Base-by-base conservation (phyloP, 164 flowering plant species). In the Paratinospora sagittata region DNA sequence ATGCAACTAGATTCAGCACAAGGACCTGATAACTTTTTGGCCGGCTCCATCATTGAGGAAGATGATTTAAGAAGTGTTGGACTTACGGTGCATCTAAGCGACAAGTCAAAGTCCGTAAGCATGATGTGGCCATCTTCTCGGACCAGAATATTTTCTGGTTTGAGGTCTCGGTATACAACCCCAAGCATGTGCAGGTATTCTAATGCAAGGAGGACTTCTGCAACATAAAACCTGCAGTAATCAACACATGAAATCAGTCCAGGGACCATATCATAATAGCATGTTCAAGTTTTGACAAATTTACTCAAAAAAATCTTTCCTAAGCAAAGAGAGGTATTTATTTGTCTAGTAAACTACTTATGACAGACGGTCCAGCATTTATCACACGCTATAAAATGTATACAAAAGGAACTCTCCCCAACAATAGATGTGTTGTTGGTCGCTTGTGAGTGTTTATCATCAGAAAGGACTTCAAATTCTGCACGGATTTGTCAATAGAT, bases 151-250 rank as follows among this genome's bases (percentile, higher is more conserved):
- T 92, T 92, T 83, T 92, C 98, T 8, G 98, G 98, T 75, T 89
- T 93, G 39, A 93, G 77, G 78, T 93, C 98, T 66, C 98, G 83
- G 75, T 93, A 91, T 34, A 93, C 89, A 41, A 93, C 90, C 66
- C 98, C 98, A 52, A 90, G 91, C 98, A 93, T 90, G 82, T 93
- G 98, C 63, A 93, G 80, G 82, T 93, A 93, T 77, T 93, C 98
- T 70, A 93, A 73, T 0, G 97, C 96, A 67, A 93, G 88, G 43
- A 93, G 91, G 69, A 93, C 89, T 77, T 93, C 97, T 27, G 98
- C 95, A 70, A 81, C 90, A 75, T 93, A 93, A 75, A 93, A 93
- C 82, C 98, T 93, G 86, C 75, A 81, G 24, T 14, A 65, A 26
- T 34, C 41, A 70, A 62, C 36, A 34, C 16, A 60, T 33, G 8